Base-by-base conservation (phyloP, 768 basidiomycete genomes). In the Tulasnella sp. region DNA sequence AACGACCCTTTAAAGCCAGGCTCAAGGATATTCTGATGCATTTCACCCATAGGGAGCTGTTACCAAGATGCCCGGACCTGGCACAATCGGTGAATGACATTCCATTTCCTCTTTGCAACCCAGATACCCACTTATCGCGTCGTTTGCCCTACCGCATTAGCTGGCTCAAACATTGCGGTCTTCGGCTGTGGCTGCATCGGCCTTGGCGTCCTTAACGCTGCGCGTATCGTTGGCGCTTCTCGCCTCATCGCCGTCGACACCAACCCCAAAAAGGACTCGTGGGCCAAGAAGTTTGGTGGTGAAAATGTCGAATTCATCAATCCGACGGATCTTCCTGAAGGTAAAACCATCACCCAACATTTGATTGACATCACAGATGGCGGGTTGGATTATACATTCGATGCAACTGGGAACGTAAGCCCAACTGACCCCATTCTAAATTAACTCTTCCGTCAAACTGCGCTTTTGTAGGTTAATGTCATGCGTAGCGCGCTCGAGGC, bases 121-220 rank as follows among this genome's bases (percentile, higher is more conserved):
- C 21, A 5, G 13, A 56, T 56, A 44, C 42, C 32, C 19, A 41
- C 34, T n/a, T n/a, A n/a, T n/a, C n/a, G n/a, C n/a, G n/a, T n/a
- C n/a, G n/a, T 27, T 30, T 53, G 13, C 24, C 51, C 8, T 52
- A 29, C 8, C 43, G 34, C 21, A 19, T 10, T 27, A 63, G 62
- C 49, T 4, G 54, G 78, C 41, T 91, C 90, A 23, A 83, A 78
- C 45, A 90, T 96, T 58, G 96, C 93, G 8, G 86, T 99, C 63
- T 99, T 99, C 68, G 96, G 96, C 27, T 88, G 89, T 68, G 92
- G 95, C 51, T 94, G 92, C 58, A 96, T 99, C 65, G 96, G 96
- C 54, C 84, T 99, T 32, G 93, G 94, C 50, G 85, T 89, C 63
- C 79, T 99, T 61, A 82, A 89, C 59, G 91, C 93, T 9, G 79